phyloP scores from a whole-genome alignment of 441 rosid species.

The Croton laevigatus region DNA sequence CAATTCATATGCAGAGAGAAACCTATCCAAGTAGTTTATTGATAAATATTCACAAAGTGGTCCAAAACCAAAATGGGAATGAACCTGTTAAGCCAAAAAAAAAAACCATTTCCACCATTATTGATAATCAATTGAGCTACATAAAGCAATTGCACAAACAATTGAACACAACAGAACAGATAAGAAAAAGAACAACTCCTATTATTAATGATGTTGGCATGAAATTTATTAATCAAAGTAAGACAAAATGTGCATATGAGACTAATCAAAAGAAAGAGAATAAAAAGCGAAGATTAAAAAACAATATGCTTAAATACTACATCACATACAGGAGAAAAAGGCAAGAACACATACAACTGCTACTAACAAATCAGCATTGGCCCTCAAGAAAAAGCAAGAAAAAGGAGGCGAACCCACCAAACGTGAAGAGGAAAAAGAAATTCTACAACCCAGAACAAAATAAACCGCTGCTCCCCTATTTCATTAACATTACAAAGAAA shows the following conservation, averaged over 20 bases:
- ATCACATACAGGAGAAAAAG: not conserved
- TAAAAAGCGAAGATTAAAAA: conserved; percentile 4
- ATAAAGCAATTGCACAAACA: conserved; percentile 19
- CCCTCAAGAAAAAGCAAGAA: conserved; percentile 17
- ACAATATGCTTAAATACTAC: conserved; percentile 2
- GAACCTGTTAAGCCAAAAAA: conserved; percentile 44
- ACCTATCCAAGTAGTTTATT: conserved; percentile 67
- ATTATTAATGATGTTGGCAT: not conserved
- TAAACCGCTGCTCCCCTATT: not conserved
- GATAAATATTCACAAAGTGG: conserved; percentile 62
- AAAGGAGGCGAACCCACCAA: conserved; percentile 29
- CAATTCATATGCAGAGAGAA: conserved; percentile 59
- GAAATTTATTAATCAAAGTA: conserved; percentile 23
- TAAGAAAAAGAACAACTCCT: not conserved
- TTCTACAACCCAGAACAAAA: not conserved
- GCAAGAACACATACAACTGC: conserved; percentile 14
- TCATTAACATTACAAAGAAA: conserved; percentile 11
- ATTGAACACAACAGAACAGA: conserved; percentile 21
- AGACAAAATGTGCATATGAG: conserved; percentile 15
- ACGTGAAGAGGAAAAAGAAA: not conserved
- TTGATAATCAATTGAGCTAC: conserved; percentile 19
- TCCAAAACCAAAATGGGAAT: conserved; percentile 63
- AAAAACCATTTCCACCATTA: conserved; percentile 20
- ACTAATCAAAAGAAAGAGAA: conserved; percentile 7
- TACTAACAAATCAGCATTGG: conserved; percentile 20